Base-by-base conservation (phyloP, 83 land plant species). In the Thuja plicata region DNA sequence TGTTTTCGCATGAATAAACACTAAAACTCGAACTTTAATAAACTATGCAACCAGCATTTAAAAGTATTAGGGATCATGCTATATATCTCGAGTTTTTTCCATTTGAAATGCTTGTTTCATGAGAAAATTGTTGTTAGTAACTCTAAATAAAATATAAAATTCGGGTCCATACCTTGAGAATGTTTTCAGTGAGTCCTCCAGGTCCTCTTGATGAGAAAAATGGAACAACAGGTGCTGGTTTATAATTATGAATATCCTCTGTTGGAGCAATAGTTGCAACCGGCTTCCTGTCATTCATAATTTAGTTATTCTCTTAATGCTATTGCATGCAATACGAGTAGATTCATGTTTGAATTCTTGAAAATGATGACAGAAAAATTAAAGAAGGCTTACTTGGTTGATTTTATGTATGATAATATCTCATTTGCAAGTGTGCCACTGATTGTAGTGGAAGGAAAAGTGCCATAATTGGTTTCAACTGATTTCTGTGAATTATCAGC, bases 191-290 rank as follows among this genome's bases (percentile, higher is more conserved):
- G 30, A 96, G 88, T 12, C 81, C 85, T 87, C 93, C 95, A 37
- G 99, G 99, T 4, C 99, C 99, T 71, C 96, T 90, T 6, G 99
- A 93, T 17, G 97, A 95, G 87, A 97, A 97, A 78, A 66, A 90
- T 27, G 96, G 96, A 6, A 96, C 94, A 24, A 89, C 87, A 6
- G 97, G 97, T 40, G 97, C 96, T 3, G 97, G 97, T 86, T 88
- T 93, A 34, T 76, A 74, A 9, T 88, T 84, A 17, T 66, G 60
- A 4, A 96, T 79, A 50, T 80, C 90, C 15, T 43, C 40, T 27
- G 94, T 89, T 77, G 94, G 91, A 45, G 94, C 90, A 27, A 96
- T 93, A 10, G 91, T 90, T 15, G 93, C 97, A 1, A 92, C 85
- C 15, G 97, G 92, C 5, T 88, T 91, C 88, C 96, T 94, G 43